A percentile compares a stretch with the other conserved stretches of the same genome.
Conservation (phyloP, 2,329 filamentous ascomycete species). For the Kalmusia sp. region DNA sequence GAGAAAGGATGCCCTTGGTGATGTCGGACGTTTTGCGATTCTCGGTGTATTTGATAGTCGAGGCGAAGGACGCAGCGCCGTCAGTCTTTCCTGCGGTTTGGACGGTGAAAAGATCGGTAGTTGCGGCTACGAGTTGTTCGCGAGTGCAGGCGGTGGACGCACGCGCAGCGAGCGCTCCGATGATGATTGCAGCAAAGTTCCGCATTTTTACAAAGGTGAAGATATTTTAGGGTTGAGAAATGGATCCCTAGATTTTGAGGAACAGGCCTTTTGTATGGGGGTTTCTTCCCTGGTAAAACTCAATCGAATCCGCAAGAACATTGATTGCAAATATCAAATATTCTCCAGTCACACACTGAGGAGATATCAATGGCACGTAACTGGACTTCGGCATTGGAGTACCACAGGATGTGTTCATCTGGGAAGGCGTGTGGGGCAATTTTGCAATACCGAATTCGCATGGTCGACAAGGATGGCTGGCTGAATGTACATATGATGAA, state of each 20-base stretch:
- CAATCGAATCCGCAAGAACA: neutral
- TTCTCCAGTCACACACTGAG: neutral
- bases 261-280: neutral
- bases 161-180: constrained; percentile 15
- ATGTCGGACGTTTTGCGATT: constrained; percentile 32
- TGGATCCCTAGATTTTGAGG: too few species aligned
- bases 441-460: neutral
- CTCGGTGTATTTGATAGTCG: constrained; percentile 29
- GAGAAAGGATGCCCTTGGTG: constrained; percentile 27
- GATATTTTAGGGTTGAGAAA: neutral
- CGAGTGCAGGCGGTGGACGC: constrained; percentile 29
- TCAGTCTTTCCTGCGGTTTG: constrained; percentile 29
- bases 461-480: neutral
- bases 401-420: neutral
- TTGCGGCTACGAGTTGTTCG: constrained; percentile 25
- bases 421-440: constrained; percentile 6
- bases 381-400: constrained; percentile 13
- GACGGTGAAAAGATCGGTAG: constrained; percentile 24
- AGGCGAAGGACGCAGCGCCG: constrained; percentile 22
- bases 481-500: too few species aligned
- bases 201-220: constrained; percentile 12
- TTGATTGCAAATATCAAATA: neutral
- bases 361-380: neutral
- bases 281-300: neutral
- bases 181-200: constrained; percentile 1